A percentile compares a stretch with the other conserved stretches of the same genome.
These are phyloP conservation scores for Geotrichum restrictum DNA, from an alignment of 1,139 yeast genomes.

Conservation along the genomic window DNA sequence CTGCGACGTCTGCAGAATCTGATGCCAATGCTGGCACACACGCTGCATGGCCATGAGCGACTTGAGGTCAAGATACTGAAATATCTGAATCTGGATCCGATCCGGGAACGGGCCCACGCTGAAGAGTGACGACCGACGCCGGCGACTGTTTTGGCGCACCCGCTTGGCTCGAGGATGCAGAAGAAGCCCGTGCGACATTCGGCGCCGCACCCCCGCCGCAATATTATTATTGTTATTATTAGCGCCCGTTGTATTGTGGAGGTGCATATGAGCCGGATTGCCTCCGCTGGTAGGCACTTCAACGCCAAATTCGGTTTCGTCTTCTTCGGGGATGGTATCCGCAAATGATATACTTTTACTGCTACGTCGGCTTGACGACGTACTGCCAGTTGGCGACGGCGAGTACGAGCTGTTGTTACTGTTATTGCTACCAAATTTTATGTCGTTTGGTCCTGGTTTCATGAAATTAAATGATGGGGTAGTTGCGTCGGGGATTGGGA, in stretches of 20 bases:
- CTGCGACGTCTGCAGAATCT: conserved; percentile 54
- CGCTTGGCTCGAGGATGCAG: conserved; percentile 25
- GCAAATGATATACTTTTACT: conserved; percentile 1
- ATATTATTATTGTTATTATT: too few relatives aligned
- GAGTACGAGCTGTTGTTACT: not conserved
- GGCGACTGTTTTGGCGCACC: conserved; percentile 41
- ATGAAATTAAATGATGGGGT: not conserved
- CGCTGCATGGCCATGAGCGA: conserved; percentile 54
- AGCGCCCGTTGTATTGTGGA: not conserved
- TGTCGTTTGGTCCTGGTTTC: not conserved
- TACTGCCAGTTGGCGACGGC: not conserved
- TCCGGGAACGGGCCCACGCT: conserved; percentile 59
- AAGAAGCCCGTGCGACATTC: conserved; percentile 14
- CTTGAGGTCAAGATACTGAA: conserved; percentile 52
- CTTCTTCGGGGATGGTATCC: conserved; percentile 16
- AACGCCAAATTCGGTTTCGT: conserved; percentile 10
- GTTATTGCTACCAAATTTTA: too few relatives aligned
- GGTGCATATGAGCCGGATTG: not conserved
- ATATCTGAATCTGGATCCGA: conserved; percentile 49
- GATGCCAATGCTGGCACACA: conserved; percentile 65
- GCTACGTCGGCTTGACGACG: conserved; percentile 4
- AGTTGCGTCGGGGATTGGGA: not conserved
- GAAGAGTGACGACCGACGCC: conserved; percentile 54
- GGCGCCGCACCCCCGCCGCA: conserved; percentile 3
- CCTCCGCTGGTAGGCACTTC: not conserved